Evolutionary conservation across 371 early-diverging fungal species (phyloP).

Genomic region (Syncephalastrum contaminatum): DNA sequence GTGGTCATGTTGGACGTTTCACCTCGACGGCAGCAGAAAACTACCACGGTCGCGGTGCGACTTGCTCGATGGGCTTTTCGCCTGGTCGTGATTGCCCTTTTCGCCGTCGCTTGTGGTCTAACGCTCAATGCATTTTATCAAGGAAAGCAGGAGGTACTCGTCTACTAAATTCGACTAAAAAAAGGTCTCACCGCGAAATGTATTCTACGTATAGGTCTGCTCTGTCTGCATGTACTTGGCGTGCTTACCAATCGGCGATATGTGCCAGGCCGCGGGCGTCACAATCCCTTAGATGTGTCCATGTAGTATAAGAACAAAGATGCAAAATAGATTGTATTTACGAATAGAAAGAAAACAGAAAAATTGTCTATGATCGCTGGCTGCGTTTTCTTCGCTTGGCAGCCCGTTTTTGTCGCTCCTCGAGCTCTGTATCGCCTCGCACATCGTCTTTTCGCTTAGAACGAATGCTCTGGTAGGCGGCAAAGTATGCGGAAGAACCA

Average conservation of each 20-base stretch:
- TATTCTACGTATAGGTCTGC: constrained; percentile 6
- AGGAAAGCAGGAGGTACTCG: constrained; percentile 7
- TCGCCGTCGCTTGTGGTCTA: constrained; percentile 6
- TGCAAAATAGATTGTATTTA: too few species aligned
- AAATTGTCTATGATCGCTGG: too few species aligned
- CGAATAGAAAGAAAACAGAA: too few species aligned
- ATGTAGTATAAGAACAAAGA: too few species aligned
- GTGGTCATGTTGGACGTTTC: constrained; percentile 8
- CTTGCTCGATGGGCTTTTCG: constrained; percentile 6
- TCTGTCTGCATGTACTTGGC: constrained; percentile 12
- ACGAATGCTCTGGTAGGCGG: constrained; percentile 73
- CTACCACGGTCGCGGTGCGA: background rate
- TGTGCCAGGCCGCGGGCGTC: constrained; percentile 4
- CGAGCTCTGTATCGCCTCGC: constrained; percentile 25
- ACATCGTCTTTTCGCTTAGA: constrained; percentile 47
- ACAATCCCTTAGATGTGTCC: too few species aligned
- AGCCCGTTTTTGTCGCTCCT: background rate
- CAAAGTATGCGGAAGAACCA: constrained; percentile 75
- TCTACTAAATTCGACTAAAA: background rate
- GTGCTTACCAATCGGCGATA: constrained; percentile 9
- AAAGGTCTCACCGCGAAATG: background rate
- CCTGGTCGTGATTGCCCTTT: background rate
- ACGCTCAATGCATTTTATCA: constrained; percentile 10
- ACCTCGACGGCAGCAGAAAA: background rate
- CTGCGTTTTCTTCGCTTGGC: background rate